A percentile compares a stretch with the other conserved stretches of the same genome.
phyloP scores from a whole-genome alignment of 1,139 yeast genomes.

The Pichia sp. region DNA sequence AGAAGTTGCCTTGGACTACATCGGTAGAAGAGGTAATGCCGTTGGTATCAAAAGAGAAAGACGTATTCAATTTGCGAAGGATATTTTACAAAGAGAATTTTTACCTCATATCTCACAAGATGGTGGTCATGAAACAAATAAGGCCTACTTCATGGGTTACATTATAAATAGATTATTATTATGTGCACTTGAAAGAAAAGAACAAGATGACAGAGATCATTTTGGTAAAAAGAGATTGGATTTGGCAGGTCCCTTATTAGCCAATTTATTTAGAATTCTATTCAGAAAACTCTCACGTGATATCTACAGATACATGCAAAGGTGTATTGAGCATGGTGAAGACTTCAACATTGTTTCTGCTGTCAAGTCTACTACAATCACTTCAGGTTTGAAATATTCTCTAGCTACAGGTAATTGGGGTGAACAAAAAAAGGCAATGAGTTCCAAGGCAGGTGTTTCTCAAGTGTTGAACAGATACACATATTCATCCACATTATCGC shows the following conservation, averaged over 20 bases:
- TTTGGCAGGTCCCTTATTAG: conserved; percentile 95
- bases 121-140: conserved; percentile 94
- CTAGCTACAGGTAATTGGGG: conserved; percentile 99
- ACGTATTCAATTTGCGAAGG: conserved; percentile 97
- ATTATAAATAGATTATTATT: conserved; percentile 92
- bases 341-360: conserved; percentile 95
- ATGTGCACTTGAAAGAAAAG: conserved; percentile 95
- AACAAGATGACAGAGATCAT: conserved; percentile 98
- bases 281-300: conserved; percentile 95
- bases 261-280: conserved; percentile 88
- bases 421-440: conserved; percentile 99
- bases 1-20: conserved; percentile 95
- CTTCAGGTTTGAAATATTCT: conserved; percentile 95
- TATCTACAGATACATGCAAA: conserved; percentile 96
- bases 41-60: conserved; percentile 94
- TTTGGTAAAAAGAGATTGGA: conserved; percentile 98
- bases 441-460: conserved; percentile 98
- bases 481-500: conserved; percentile 93
- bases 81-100: conserved; percentile 90
- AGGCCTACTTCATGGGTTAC: conserved; percentile 95
- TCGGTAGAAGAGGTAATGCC: conserved; percentile 94
- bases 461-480: conserved; percentile 98
- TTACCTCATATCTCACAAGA: conserved; percentile 96
- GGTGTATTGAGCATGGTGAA: conserved; percentile 96
- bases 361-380: conserved; percentile 93